Evolutionary conservation across 1,139 yeast genomes (phyloP).

Genomic region (Scheffersomyces lignicola): DNA sequence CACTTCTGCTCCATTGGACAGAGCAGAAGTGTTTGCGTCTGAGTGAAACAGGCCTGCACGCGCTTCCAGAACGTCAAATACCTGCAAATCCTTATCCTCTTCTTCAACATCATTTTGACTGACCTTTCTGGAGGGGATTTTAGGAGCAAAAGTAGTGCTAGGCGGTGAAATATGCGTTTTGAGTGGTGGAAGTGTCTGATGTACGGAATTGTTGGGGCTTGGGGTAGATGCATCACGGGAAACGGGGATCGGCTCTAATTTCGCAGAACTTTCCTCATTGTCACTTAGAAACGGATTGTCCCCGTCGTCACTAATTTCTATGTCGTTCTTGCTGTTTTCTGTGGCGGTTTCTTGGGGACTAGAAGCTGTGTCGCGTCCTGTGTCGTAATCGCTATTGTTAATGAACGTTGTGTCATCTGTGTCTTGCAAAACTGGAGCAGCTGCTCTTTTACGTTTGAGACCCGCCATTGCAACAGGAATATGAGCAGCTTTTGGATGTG

Average conservation of each 20-base stretch:
- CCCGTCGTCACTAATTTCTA: slow-evolving; percentile 4
- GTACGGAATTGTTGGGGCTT: too few relatives aligned
- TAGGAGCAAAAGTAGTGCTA: too few relatives aligned
- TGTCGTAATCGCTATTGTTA: slow-evolving; percentile 40
- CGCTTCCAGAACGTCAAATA: slow-evolving; percentile 6
- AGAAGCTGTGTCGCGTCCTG: slow-evolving; percentile 3
- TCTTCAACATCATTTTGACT: slow-evolving; percentile 5
- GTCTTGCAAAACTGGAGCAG: slow-evolving; percentile 15
- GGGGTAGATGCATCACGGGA: too few relatives aligned
- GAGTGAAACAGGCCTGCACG: slow-evolving; percentile 6
- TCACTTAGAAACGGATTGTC: slow-evolving; percentile 4
- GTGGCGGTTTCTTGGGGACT: neutral
- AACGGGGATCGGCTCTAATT: too few relatives aligned
- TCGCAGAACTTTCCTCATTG: too few relatives aligned
- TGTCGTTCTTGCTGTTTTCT: neutral
- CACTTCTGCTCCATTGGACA: slow-evolving; percentile 1
- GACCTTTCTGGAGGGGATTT: slow-evolving; percentile 2
- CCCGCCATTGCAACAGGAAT: too few relatives aligned
- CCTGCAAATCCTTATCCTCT: slow-evolving; percentile 7
- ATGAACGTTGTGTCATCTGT: slow-evolving; percentile 34
- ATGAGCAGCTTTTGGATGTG: too few relatives aligned
- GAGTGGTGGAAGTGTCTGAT: too few relatives aligned
- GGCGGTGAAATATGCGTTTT: too few relatives aligned
- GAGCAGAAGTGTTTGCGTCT: slow-evolving; percentile 5
- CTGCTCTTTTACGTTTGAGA: slow-evolving; percentile 22